A percentile compares a stretch with the other conserved stretches of the same genome.
phyloP scores from a whole-genome alignment of 2,329 filamentous ascomycete genomes.

The Fusarium caatingaense region DNA sequence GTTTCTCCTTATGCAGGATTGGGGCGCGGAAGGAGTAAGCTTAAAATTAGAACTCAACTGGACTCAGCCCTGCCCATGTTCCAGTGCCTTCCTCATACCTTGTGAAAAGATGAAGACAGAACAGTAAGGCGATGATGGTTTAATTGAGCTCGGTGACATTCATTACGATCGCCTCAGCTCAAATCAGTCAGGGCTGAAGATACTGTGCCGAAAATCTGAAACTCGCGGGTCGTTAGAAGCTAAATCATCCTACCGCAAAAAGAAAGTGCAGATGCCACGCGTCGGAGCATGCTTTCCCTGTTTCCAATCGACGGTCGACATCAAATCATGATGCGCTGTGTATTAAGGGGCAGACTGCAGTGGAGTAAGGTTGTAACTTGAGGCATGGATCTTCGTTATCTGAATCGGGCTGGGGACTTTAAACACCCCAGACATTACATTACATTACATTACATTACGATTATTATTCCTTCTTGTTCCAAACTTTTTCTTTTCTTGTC shows the following conservation, averaged over 20 bases:
- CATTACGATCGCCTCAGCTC: constrained; percentile 16
- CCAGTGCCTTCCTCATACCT: neutral
- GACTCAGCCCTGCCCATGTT: neutral
- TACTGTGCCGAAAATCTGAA: constrained; percentile 6
- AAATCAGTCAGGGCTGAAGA: neutral
- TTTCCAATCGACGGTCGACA: constrained; percentile 10
- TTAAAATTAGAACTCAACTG: neutral
- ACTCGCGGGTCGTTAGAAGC: constrained; percentile 11
- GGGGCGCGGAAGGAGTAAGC: neutral
- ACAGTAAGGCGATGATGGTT: neutral
- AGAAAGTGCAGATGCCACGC: constrained; percentile 11
- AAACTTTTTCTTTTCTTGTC: neutral
- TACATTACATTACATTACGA: too few relatives aligned
- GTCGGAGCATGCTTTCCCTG: constrained; percentile 14
- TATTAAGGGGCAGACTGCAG: constrained; percentile 30
- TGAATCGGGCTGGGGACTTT: constrained; percentile 1
- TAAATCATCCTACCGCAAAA: constrained; percentile 11
- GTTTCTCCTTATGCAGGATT: constrained; percentile 1
- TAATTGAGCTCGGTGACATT: neutral
- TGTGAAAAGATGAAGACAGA: neutral
- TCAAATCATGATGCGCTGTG: constrained; percentile 21
- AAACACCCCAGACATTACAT: neutral
- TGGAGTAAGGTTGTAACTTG: constrained; percentile 15
- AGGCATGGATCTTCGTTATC: constrained; percentile 6
- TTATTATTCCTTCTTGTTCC: neutral